phyloP scores from a whole-genome alignment of 2,329 filamentous ascomycete species.

The Alternaria rosae region DNA sequence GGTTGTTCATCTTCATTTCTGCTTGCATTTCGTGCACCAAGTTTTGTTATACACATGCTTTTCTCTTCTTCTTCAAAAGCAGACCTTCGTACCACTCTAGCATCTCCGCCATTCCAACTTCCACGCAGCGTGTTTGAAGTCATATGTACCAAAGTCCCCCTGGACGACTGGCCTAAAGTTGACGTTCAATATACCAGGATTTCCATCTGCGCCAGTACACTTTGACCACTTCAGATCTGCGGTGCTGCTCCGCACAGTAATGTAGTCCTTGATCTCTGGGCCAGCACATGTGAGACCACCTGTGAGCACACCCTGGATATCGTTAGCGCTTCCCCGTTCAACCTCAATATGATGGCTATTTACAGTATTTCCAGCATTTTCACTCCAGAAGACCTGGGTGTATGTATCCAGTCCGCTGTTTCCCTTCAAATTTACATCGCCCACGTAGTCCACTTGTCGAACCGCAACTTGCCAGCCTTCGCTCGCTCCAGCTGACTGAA shows the following conservation, averaged over 20 bases:
- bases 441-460: slow-evolving; percentile 33
- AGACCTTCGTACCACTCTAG: slow-evolving; percentile 11
- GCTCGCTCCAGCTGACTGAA: slow-evolving; percentile 32
- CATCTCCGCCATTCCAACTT: slow-evolving; percentile 40
- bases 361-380: slow-evolving; percentile 40
- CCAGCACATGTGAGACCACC: slow-evolving; percentile 31
- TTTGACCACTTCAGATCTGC: slow-evolving; percentile 39
- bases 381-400: slow-evolving; percentile 41
- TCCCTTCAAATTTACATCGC: slow-evolving; percentile 33
- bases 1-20: too few species aligned
- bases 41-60: background rate
- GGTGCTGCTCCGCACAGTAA: slow-evolving; percentile 34
- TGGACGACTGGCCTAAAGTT: slow-evolving; percentile 40
- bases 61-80: background rate
- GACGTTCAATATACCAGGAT: slow-evolving; percentile 42
- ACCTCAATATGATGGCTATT: slow-evolving; percentile 9
- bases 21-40: background rate
- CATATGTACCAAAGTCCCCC: slow-evolving; percentile 35
- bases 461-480: slow-evolving; percentile 42
- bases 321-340: background rate
- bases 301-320: slow-evolving; percentile 27
- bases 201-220: slow-evolving; percentile 36
- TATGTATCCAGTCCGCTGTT: slow-evolving; percentile 33
- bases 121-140: slow-evolving; percentile 40
- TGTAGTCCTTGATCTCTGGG: slow-evolving; percentile 35